Evolutionary conservation across 148 eudicot genomes (phyloP), one percentile per base, ranked within the genome.

Genomic region (Nyssa sinensis): DNA sequence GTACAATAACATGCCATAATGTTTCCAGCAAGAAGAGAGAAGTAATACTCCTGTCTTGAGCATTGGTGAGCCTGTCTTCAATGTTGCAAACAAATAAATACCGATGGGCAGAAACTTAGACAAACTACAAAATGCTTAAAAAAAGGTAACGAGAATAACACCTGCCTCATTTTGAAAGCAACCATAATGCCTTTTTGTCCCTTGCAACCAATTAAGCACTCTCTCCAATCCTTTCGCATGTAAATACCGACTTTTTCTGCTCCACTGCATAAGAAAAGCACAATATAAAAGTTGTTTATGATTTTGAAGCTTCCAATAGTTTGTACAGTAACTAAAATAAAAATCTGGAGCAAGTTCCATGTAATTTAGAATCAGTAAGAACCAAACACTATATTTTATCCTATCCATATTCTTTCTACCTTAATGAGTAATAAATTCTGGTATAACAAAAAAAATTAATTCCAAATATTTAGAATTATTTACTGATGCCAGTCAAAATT

Each of bases 11-110:
- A 87, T 69, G 57, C 93, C 86, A 57, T 90, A 92, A 83, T 92
- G 92, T 77, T 83, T 92, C 97, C 97, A 92, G 76, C 97, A 92
- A 75, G 97, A 92, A 66, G 89, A 84, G 73, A 92, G 87, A 53
- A 92, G 85, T 69, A 87, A 76, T 31, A 77, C 73, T 60, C 89
- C 94, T 73, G 89, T 77, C 72, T 80, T 83, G 57, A 74, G 81
- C 73, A 74, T 51, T 49, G 79, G 83, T 74, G 74, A 62, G 59
- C 88, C 94, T 89, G 84, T 74, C 81, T 61, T 66, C 31, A 69
- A 75, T 31, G 25, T 64, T 17, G 47, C 61, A 33, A 21, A 41
- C 13, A 69, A 19, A 62, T 10, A 39, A 14, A 57, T 35, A 49
- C 55, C 9, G 12, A 37, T 10, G 47, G 6, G 67, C n/a, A 62